Base-by-base conservation (phyloP, 2,329 filamentous ascomycete genomes). In the Cladosporium velox region DNA sequence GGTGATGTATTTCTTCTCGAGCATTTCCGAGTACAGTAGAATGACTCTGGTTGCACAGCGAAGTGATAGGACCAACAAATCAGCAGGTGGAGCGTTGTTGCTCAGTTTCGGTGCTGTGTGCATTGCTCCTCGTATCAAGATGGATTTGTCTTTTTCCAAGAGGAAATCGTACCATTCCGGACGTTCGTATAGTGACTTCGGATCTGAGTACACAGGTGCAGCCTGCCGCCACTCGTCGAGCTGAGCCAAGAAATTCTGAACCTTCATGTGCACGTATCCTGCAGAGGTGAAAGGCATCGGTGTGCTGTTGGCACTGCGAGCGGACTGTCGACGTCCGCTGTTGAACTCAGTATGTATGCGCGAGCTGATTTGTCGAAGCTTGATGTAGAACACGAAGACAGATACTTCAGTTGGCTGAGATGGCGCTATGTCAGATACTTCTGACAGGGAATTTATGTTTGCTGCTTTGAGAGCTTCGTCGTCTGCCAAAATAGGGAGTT, bases 111-210 rank as follows among this genome's bases (percentile, higher is more conserved):
- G 58, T 11, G 79, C 71, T 30, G 82, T 76, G 11, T 64, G 60
- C 49, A 83, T 77, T 0, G 79, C 80, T 0, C 78, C 76, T 52
- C 82, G 73, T 0, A 82, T 69, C 0, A 83, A 73, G 1, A 79
- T 72, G 0, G 83, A 70, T 24, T 75, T 72, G 52, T 84, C 82
- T 35, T 80, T 77, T 4, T 79, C 75, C 1, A 75, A 70, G 3
- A 83, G 69, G 15, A 82, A 75, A 47, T 83, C 80, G 44, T 81
- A 82, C 80, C 80, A 84, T 26, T 80, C 79, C 10, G 77, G 72
- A 6, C 74, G 75, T 64, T 83, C 77, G 47, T 82, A 84, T 0
- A 83, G 72, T n/a, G 76, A 78, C 5, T 70, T 71, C 0, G 79
- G 79, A 0, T 70, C 67, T 0, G 69, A 65, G 34, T 78, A 79